Conservation (phyloP, 306 rosid genomes). For the Gastrolobium bilobum region DNA sequence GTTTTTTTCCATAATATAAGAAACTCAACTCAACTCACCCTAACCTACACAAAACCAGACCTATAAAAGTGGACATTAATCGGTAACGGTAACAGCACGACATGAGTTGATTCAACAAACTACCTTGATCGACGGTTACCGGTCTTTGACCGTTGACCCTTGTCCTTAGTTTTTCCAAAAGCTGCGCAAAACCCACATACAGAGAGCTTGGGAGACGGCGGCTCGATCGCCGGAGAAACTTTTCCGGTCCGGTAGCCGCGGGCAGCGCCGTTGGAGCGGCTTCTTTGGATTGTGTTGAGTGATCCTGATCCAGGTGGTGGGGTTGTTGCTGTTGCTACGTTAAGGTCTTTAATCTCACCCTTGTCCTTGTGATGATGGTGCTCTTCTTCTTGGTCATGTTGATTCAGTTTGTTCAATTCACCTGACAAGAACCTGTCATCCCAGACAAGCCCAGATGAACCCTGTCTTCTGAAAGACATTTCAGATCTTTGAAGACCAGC, state of each 20-base stretch:
- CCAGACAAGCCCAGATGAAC: slow-evolving; percentile 90
- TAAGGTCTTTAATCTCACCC: slow-evolving; percentile 22
- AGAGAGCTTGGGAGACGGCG: slow-evolving; percentile 86
- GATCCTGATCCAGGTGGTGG: not conserved
- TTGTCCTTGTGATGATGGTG: not conserved
- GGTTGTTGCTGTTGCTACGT: not conserved
- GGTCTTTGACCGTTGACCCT: slow-evolving; percentile 54
- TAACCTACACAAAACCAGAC: not conserved
- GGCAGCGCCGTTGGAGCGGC: slow-evolving; percentile 70
- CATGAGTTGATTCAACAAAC: not conserved
- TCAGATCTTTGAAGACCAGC: slow-evolving; percentile 88
- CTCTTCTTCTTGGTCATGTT: not conserved
- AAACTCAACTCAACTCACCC: slow-evolving; percentile 19
- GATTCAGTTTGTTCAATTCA: slow-evolving; percentile 55
- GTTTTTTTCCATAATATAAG: not conserved
- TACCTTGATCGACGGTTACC: slow-evolving; percentile 62
- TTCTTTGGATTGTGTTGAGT: slow-evolving; percentile 59
- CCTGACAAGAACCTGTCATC: slow-evolving; percentile 71
- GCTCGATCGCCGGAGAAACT: slow-evolving; percentile 74
- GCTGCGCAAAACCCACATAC: slow-evolving; percentile 76
- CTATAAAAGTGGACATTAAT: not conserved
- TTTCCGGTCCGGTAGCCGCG: slow-evolving; percentile 70
- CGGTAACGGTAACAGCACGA: not conserved
- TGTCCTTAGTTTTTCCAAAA: slow-evolving; percentile 59
- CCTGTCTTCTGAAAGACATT: slow-evolving; percentile 83